Conservation (phyloP, 768 basidiomycete genomes). For the Boletus subparvulus region DNA sequence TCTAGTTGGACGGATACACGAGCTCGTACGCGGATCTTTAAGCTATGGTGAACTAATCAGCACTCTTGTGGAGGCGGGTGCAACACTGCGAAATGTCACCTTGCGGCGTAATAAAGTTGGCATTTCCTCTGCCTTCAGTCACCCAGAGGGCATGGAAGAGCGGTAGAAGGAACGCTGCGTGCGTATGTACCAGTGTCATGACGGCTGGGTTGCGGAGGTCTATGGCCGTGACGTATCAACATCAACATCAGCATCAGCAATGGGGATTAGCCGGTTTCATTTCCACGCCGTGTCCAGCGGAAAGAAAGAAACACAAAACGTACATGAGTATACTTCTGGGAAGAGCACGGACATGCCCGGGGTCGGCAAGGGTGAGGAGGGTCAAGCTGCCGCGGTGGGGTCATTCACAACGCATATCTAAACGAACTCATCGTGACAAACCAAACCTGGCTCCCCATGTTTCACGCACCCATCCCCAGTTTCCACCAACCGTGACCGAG, state of each 20-base stretch:
- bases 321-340: slow-evolving; percentile 82
- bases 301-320: slow-evolving; percentile 33
- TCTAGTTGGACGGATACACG: slow-evolving; percentile 42
- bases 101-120: slow-evolving; percentile 97
- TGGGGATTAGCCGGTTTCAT: neutral
- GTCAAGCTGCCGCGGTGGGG: slow-evolving; percentile 50
- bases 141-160: slow-evolving; percentile 94
- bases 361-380: slow-evolving; percentile 85
- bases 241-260: neutral
- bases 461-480: slow-evolving; percentile 66
- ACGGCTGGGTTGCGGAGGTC: slow-evolving; percentile 86
- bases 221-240: slow-evolving; percentile 29
- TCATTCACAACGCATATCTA: neutral
- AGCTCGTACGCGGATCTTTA: slow-evolving; percentile 12
- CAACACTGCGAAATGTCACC: no score
- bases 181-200: slow-evolving; percentile 76
- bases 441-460: slow-evolving; percentile 84
- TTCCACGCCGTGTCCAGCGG: neutral
- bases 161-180: slow-evolving; percentile 83
- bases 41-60: no score
- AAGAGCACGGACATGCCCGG: slow-evolving; percentile 80
- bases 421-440: neutral
- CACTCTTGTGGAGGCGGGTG: no score
- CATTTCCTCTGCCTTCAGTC: slow-evolving; percentile 87
- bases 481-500: slow-evolving; percentile 58